Evolutionary conservation across 2,329 filamentous ascomycete species (phyloP), one percentile per base, ranked within the genome.

Genomic region (Pezicula rhizophila): DNA sequence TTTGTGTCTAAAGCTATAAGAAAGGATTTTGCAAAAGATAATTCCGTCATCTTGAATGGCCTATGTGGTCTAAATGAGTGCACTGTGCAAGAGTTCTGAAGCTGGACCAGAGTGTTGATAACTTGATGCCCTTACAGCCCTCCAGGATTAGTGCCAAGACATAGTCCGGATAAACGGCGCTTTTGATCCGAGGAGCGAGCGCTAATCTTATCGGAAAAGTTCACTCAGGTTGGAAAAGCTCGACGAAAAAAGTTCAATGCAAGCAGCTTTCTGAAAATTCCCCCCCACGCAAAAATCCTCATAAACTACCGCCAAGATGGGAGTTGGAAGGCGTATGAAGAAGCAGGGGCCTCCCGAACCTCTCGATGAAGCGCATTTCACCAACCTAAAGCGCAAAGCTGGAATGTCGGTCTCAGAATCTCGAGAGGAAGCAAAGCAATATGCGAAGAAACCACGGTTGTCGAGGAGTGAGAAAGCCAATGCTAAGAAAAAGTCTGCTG

Each of bases 271-370:
- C 23, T 20, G 25, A 41, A 40, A 11, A 42, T 53, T n/a, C n/a
- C 50, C 45, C 20, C 38, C 15, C 35, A 25, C 28, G 44, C 25
- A 28, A 17, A 41, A 31, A 33, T 35, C n/a, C 18, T 28, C 34
- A 37, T 42, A 20, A 44, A 48, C 39, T 26, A 38, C 46, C 12
- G 57, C 66, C 66, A 82, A 67, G 64, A 96, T 96, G 91, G 91
- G 89, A 75, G 80, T 83, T 54, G 88, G 90, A 68, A 87, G 90
- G 67, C 89, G 91, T 62, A 95, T 96, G 85, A 88, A 91, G 69
- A 96, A 96, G 73, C 93, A 97, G 79, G 92, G 90, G 48, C 77
- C 85, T 56, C 93, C 93, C 47, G 80, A 86, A 63, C 78, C 86
- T 56, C 78, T 96, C 57, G 89, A 93, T 57, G 89, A 96, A 65